Conservation (phyloP, 2,329 filamentous ascomycete species). For the Paraphoma chrysanthemicola region DNA sequence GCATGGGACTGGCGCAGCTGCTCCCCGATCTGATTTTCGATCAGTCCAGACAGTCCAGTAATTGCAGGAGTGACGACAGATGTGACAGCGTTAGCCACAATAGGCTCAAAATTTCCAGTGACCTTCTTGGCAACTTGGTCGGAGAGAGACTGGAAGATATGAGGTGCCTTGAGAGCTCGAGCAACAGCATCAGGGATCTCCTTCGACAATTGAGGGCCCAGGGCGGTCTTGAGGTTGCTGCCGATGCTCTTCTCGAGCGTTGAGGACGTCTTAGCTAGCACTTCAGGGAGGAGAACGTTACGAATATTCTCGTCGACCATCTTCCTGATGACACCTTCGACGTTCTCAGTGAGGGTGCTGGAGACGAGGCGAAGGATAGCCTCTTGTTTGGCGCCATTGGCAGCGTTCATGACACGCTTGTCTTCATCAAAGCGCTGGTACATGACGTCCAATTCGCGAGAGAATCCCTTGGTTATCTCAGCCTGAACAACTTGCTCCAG, state of each 20-base stretch:
- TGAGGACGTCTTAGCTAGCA: constrained; percentile 71
- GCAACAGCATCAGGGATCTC: constrained; percentile 75
- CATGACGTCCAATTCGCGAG: constrained; percentile 61
- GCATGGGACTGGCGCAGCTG: constrained; percentile 60
- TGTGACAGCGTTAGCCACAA: constrained; percentile 63
- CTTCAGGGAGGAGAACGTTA: constrained; percentile 74
- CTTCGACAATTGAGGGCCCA: constrained; percentile 71
- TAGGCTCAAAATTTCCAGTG: constrained; percentile 70
- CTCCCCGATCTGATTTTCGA: constrained; percentile 66
- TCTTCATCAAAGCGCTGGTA: constrained; percentile 74
- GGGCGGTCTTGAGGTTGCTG: constrained; percentile 69
- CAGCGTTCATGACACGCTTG: constrained; percentile 67
- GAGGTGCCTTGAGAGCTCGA: constrained; percentile 74
- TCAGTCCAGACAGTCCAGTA: constrained; percentile 70
- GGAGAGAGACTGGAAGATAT: constrained; percentile 74
- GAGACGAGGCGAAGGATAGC: constrained; percentile 73
- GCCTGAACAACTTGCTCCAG: constrained; percentile 56
- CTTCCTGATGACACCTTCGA: constrained; percentile 76
- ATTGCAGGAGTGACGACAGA: constrained; percentile 68
- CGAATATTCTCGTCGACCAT: constrained; percentile 81
- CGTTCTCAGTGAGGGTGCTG: constrained; percentile 71
- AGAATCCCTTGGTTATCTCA: constrained; percentile 55
- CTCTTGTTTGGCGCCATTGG: constrained; percentile 71
- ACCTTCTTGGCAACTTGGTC: constrained; percentile 75
- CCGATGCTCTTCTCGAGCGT: constrained; percentile 76